phyloP scores from a whole-genome alignment of 371 early-diverging fungal genomes.

The Nematocida ausubeli region DNA sequence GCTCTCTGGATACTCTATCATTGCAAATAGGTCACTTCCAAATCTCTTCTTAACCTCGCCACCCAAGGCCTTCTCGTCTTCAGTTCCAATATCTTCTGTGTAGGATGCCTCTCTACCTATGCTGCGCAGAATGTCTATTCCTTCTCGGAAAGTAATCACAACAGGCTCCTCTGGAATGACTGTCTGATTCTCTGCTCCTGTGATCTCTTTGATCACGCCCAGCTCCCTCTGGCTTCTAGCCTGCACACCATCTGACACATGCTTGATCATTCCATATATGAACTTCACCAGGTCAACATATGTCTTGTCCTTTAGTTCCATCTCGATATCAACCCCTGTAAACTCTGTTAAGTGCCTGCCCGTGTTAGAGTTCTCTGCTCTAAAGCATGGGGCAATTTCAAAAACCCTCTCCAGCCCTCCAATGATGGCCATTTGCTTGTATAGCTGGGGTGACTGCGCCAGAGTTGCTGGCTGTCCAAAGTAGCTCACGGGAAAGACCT shows the following conservation, averaged over 20 bases:
- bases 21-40: conserved; percentile 91
- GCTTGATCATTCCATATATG: conserved; percentile 81
- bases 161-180: conserved; percentile 79
- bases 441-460: conserved; percentile 97
- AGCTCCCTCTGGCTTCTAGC: conserved; percentile 75
- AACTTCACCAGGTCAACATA: conserved; percentile 90
- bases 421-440: conserved; percentile 98
- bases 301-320: conserved; percentile 85
- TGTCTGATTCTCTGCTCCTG: conserved; percentile 85
- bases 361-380: conserved; percentile 95
- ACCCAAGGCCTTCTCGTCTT: conserved; percentile 84
- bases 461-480: conserved; percentile 87
- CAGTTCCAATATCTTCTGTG: conserved; percentile 72
- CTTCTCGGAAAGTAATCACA: conserved; percentile 80
- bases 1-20: conserved; percentile 93
- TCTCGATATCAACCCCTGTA: conserved; percentile 96
- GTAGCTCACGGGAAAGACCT: conserved; percentile 90
- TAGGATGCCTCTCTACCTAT: conserved; percentile 83
- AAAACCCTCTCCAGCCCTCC: conserved; percentile 93
- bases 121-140: conserved; percentile 80
- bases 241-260: conserved; percentile 71
- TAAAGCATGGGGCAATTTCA: conserved; percentile 98
- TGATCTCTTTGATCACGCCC: conserved; percentile 80
- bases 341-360: conserved; percentile 99
- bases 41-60: conserved; percentile 84